Evolutionary conservation across 805 yeast species (phyloP), one percentile per base, ranked within the genome.

Genomic region (Citeromyces matritensis): DNA sequence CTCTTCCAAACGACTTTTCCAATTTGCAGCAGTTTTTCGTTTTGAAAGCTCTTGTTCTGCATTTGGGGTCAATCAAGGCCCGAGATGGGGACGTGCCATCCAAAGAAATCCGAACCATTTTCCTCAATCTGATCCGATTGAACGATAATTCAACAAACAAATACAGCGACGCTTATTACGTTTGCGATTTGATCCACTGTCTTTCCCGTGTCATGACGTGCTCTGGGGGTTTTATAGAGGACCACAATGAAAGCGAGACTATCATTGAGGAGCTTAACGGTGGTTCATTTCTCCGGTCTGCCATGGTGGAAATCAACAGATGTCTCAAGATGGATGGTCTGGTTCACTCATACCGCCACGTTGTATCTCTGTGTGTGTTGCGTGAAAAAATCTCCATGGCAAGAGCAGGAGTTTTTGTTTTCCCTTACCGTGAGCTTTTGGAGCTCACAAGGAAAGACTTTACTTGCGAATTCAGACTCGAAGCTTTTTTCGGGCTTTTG

Each of bases 111-210:
- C 21, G 21, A 17, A 17, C 21, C 5, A 10, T 26, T 7, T 26
- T 26, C 7, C 39, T 55, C 2, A 72, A 63, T 30, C 62, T 85
- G 7, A 69, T 70, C 43, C 56, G 62, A 26, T 68, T 88, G 35
- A 86, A 86, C 45, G 96, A 88, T 41, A 88, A 91, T 47, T 62
- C 81, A 13, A 77, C 68, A 41, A 88, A 88, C 47, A 62, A 64
- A 6, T 88, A 69, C 47, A 70, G 75, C 31, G 97, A 88, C 48
- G 60, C 77, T 29, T 66, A 58, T 44, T 88, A 81, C 40, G 48
- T 83, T 4, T 55, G 73, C 3, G 60, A 60, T 2, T 51, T 88
- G 39, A 63, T 86, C 5, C 50, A 56, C 15, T 57, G 78, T 3
- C 50, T 83, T 2, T 69, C 73, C 1, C 39, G 39, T 11, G 29